A percentile compares a stretch with the other conserved stretches of the same genome.
phyloP scores from a whole-genome alignment of 225 moss, liverwort and hornwort genomes.

The Thuidium tamariscinum region DNA sequence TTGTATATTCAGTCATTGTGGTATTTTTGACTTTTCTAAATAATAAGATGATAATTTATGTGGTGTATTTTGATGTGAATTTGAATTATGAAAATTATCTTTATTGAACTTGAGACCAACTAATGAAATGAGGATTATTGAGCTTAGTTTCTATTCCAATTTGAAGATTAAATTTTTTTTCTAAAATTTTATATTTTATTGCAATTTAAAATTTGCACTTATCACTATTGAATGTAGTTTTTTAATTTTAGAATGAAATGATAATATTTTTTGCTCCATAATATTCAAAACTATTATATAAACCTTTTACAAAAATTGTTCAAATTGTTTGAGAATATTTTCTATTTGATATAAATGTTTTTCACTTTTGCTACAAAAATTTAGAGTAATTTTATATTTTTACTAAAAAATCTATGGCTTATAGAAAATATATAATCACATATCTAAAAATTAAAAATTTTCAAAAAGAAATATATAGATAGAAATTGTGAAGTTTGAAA shows the following conservation, averaged over 20 bases:
- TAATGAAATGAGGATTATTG: not conserved
- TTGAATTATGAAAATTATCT: too few relatives aligned
- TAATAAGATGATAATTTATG: not conserved
- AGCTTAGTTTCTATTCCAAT: not conserved
- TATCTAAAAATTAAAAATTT: not conserved
- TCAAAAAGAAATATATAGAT: not conserved
- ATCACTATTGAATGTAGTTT: not conserved
- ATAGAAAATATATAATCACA: not conserved
- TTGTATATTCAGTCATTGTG: not conserved
- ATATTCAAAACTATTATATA: not conserved
- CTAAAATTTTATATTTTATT: not conserved
- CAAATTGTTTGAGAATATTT: not conserved
- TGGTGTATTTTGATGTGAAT: not conserved
- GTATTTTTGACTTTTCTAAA: too few relatives aligned
- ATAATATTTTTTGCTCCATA: not conserved
- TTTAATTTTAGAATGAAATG: not conserved
- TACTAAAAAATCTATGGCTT: not conserved
- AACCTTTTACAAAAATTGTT: accelerated
- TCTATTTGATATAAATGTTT: not conserved
- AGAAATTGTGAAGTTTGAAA: not conserved
- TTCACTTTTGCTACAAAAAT: not conserved
- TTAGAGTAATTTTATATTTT: not conserved
- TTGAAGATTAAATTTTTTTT: not conserved
- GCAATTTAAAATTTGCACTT: not conserved
- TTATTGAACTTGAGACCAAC: not conserved